Base-by-base conservation (phyloP, 345 rosid species). In the Syzygium grande region DNA sequence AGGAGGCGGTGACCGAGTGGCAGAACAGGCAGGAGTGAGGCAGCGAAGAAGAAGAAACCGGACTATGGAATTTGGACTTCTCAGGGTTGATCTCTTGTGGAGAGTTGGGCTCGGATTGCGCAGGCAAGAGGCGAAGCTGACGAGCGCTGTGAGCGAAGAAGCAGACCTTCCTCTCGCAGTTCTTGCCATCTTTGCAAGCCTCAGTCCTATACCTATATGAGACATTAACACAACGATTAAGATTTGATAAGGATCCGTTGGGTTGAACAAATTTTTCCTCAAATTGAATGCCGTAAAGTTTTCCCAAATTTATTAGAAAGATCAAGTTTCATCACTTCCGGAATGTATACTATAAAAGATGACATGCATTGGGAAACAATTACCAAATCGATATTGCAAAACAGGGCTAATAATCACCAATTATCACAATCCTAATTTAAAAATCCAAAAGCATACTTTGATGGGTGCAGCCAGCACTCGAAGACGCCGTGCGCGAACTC, bases 381-480 rank as follows among this genome's bases (percentile, higher is more conserved):
- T 4, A 19, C 14, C 83, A 38, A 21, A 11, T 9, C 6, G 49
- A 21, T 22, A 38, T 38, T 73, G 83, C 83, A 21, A 73, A 73
- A 38, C 49, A 73, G 27, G 83, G 38, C 49, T 73, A 73, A 73
- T 38, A 19, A 38, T 73, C 14, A 17, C 49, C 83, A 73, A 73
- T 73, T 38, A 73, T 73, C 65, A 59, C 29, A 12, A 59, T 25
- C 65, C 65, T 4, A 59, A 34, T 38, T 73, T 22, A 19, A 21
- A 34, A 19, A 21, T 10, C 38, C 27, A 11, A 38, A 73, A 38
- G 38, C 49, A 19, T 80, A 95, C 84, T 96, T 91, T 16, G 92
- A 88, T 0, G 98, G 98, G 51, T 95, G 98, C 3, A 95, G 95
- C 98, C 96, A 95, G 85, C 96, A 94, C 92, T 95, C 98, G 34